phyloP scores from a whole-genome alignment of 2,329 filamentous ascomycete genomes.

The Pseudopyricularia javanii region DNA sequence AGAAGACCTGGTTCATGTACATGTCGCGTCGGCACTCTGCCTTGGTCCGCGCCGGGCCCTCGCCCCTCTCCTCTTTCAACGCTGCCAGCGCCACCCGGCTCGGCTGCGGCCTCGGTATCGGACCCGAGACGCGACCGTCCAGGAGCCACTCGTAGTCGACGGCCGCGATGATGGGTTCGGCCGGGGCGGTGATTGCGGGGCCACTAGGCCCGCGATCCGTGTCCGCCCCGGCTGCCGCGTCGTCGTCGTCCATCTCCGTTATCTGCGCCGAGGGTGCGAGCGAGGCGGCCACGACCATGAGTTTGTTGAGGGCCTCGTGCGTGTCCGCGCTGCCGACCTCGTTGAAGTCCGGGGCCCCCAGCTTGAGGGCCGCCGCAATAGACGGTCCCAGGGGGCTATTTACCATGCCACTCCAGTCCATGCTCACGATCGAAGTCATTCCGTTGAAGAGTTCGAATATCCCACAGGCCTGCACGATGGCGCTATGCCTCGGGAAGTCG shows the following conservation, averaged over 20 bases:
- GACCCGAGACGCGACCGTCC: background rate
- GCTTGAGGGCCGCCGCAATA: background rate
- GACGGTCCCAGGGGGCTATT: conserved; percentile 1
- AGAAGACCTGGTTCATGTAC: conserved; percentile 2
- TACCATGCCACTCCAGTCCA: background rate
- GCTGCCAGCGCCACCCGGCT: background rate
- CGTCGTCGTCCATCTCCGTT: background rate
- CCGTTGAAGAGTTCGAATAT: conserved; percentile 3
- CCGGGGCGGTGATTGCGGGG: background rate
- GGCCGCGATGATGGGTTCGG: background rate
- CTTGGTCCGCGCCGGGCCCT: background rate
- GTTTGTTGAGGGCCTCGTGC: background rate
- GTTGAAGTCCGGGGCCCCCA: background rate
- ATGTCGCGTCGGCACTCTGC: conserved; percentile 2
- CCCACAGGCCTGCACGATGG: background rate
- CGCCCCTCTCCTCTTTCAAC: background rate
- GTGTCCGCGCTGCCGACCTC: background rate
- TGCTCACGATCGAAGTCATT: background rate
- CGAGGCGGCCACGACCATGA: conserved; percentile 1
- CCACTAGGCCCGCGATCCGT: background rate
- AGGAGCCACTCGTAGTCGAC: background rate
- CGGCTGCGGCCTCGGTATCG: background rate
- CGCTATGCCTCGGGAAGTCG: background rate
- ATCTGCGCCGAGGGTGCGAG: background rate
- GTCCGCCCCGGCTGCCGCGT: background rate